Base-by-base conservation (phyloP, 2,329 filamentous ascomycete species). In the Aureobasidium sp. region DNA sequence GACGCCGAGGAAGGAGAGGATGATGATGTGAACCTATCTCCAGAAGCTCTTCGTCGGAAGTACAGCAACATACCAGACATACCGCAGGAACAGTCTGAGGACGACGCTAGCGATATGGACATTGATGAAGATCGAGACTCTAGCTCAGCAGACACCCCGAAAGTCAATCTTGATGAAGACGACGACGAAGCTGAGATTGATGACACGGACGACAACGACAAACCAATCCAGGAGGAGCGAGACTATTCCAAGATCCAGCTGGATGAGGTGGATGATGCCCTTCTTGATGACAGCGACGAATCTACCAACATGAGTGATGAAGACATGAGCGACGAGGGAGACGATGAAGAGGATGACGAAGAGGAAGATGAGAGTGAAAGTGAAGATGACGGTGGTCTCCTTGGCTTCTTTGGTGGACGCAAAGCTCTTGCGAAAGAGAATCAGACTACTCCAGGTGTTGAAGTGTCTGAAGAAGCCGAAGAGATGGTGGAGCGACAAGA, bases 1-100 rank as follows among this genome's bases (percentile, higher is more conserved):
- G 76, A 83, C 5, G 83, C 84, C 34, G 74, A 72, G 27, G 77
- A 79, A 62, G 80, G 77, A 22, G 79, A 79, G 8, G 70, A 76
- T 14, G 84, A 81, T 9, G 86, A 89, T 63, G 87, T 88, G 64
- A 79, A 80, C 12, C 78, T 91, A 3, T 89, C 87, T 0, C 83
- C 87, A 64, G 87, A 89, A 62, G 84, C 90, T 69, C 72, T 90
- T 15, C 82, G 80, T 29, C 80, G 80, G 42, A 91, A 91, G 71
- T 91, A 90, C 65, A 84, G 84, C 9, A 80, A 86, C 59, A 76
- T 90, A 7, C 85, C 86, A 0, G 78, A 20, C 64, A 73, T 70
- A n/a, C 67, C 64, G 5, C 69, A 42, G n/a, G 60, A 61, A n/a
- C 17, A 65, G 15, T 66, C 64, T 14, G 67, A 69, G 20, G 66